Evolutionary conservation across 2,329 filamentous ascomycete species (phyloP), one percentile per base, ranked within the genome.

Genomic region (Penicillium italicum): DNA sequence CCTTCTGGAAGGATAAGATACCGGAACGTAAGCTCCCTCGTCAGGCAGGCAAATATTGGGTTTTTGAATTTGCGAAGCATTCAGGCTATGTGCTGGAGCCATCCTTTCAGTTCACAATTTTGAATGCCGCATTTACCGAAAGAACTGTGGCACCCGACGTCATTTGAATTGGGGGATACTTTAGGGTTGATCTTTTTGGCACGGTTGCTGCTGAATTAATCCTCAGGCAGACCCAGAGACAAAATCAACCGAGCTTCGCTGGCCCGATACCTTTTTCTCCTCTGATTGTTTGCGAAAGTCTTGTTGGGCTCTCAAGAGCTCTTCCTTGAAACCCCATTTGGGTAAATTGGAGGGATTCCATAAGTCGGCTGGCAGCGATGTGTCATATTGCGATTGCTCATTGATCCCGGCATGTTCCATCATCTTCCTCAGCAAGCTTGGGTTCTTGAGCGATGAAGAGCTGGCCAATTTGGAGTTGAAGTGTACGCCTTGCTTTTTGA

Each of bases 401-500:
- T 73, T 72, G 34, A 87, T 77, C 1, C 79, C 82, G 8, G 82
- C 80, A 72, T 84, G 84, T 7, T 78, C 74, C 77, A 84, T 80
- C 68, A 87, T 69, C 59, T 81, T 84, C 14, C 73, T 72, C 48
- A 84, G 69, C 47, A 86, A 72, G 53, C 78, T 80, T 9, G 85
- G 84, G 63, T 87, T 86, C 41, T 80, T 80, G 28, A 87, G 74
- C 1, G 82, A 81, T 2, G 80, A 76, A 4, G 83, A 84, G 36
- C 72, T 74, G 50, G 82, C 79, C 14, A 87, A 71, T 51, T 85
- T 82, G 60, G 82, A 76, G 61, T 87, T 86, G 74, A 87, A 87
- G 68, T 87, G 85, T 22, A 83, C 74, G 2, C 82, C 82, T 66
- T 84, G 80, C 63, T 80, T 80, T 68, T 87, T 87, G 34, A 87